Evolutionary conservation across 805 yeast species (phyloP), one percentile per base, ranked within the genome.

Genomic region (Grigorovia yakushimaensis): DNA sequence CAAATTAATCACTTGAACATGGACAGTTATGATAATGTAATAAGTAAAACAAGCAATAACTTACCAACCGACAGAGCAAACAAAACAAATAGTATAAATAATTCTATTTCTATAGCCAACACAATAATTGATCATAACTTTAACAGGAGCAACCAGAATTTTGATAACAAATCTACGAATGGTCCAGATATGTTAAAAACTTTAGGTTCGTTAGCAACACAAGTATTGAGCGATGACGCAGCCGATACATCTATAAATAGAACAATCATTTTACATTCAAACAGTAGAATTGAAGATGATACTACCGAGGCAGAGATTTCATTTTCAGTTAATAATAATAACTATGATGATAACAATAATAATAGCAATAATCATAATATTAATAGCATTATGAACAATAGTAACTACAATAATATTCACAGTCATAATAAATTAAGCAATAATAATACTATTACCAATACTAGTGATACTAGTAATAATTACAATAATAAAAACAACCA

Each of bases 191-290:
- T 73, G 66, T 51, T 78, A 42, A 73, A 72, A 41, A 74, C 81
- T 0, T 61, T 78, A 42, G 82, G 81, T 13, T 59, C 74, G 48
- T 62, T 78, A 46, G 82, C 82, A 3, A 69, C 77, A 39, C 81
- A 77, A 52, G 79, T 74, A 0, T 56, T 76, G 30, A 22, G 70
- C 47, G 53, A 49, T 10, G 22, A 39, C n/a, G 42, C 51, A 1
- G 55, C 47, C 39, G 53, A 50, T 38, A 47, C 19, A 5, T 50
- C 55, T 3, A 44, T 47, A 1, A 50, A 50, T 40, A 49, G 49
- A 39, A 52, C 55, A 20, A 33, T 33, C 17, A 5, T 40, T 48
- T 15, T 21, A 43, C 15, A 50, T 37, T 27, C 47, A 24, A 35
- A 44, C 33, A 42, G 46, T 19, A 48, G 42, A 22, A 47, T 39